Base-by-base conservation (phyloP, 1,139 yeast species). In the Debaryomyces psychrophilus region DNA sequence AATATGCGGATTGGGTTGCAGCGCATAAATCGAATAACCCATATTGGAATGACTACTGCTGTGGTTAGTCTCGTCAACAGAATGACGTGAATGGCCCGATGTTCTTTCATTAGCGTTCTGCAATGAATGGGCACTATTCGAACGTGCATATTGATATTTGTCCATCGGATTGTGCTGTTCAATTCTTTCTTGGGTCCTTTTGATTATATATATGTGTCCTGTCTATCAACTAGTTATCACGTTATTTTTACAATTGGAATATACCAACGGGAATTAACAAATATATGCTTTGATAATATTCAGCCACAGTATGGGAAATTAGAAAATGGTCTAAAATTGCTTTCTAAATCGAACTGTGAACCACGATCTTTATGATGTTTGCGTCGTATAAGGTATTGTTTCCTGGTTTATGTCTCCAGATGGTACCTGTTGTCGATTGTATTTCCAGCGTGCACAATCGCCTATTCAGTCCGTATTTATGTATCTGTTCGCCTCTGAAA, bases 61-160 rank as follows among this genome's bases (percentile, higher is more conserved):
- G 11, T 18, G 25, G 5, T 11, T 22, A 8, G 14, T 31, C 4
- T 15, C 35, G 17, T 31, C 15, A 31, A 31, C 35, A 17, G 22
- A n/a, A 8, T 31, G 22, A 2, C 5, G 20, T 15, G 5, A 17
- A 15, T 6, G 5, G 5, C 35, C 20, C 9, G 22, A 7, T 15
- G 35, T 5, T 17, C 8, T 18, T 31, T 17, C 12, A 33, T 20
- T 33, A 17, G 25, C 23, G 14, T 20, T 33, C 23, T 33, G 38
- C 28, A 35, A 35, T 8, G 38, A 35, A 7, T 35, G 28, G 2
- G 36, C 31, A 25, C 43, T 39, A 8, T 20, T 28, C 18, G 36
- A 29, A 29, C 35, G 43, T 14, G n/a, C 22, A 35, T 35, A 25
- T 45, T n/a, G 55, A 51, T 27, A 43, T 58, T 26, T 61, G 60